Conservation (phyloP, 345 rosid species). For the Camelina sativa region DNA sequence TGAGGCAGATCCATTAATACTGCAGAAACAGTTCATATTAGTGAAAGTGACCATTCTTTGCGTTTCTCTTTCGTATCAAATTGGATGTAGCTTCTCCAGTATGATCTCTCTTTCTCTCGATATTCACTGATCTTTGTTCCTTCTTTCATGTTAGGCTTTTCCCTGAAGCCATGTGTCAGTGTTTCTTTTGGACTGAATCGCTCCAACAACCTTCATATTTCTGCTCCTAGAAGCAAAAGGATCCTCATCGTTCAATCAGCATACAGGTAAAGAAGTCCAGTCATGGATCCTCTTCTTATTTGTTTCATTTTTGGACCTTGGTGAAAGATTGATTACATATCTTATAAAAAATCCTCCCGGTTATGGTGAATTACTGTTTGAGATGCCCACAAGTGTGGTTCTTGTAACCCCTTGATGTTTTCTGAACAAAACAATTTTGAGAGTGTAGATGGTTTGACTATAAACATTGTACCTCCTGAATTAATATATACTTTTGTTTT, state of each 20-base stretch:
- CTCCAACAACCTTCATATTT: conserved; percentile 47
- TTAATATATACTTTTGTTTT: neutral
- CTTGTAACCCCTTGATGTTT: neutral
- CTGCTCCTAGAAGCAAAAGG: conserved; percentile 55
- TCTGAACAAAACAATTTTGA: neutral
- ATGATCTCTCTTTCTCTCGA: neutral
- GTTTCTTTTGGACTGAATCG: conserved; percentile 55
- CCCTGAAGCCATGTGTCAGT: conserved; percentile 52
- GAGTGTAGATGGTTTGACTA: neutral
- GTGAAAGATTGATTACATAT: neutral
- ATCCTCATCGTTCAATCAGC: conserved; percentile 64
- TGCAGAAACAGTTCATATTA: too few species aligned
- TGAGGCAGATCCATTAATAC: too few species aligned
- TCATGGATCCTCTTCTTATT: conserved; percentile 6
- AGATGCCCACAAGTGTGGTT: neutral
- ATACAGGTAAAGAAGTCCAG: conserved; percentile 53
- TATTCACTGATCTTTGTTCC: neutral
- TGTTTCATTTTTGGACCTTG: neutral
- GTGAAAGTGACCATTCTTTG: too few species aligned
- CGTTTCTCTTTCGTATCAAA: too few species aligned
- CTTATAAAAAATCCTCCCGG: neutral
- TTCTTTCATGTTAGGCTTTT: conserved; percentile 46
- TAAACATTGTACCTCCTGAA: neutral
- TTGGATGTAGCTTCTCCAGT: too few species aligned
- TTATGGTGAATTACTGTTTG: neutral